Evolutionary conservation across 202 grass and related monocot genomes (phyloP).

Genomic region (Panicum hallii): DNA sequence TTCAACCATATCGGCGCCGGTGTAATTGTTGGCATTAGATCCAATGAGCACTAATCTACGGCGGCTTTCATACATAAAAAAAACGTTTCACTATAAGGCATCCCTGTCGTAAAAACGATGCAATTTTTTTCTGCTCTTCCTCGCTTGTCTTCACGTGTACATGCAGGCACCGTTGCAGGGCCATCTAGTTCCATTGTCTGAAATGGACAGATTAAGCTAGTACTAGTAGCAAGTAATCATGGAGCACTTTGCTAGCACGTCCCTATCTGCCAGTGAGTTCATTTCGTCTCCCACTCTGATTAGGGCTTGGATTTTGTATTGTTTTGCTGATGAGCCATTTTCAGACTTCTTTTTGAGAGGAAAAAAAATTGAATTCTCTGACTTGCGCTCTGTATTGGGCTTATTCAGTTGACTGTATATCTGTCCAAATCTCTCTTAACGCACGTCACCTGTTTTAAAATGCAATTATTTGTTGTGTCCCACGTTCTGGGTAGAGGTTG

Average conservation of each 20-base stretch:
- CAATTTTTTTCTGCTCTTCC: not conserved
- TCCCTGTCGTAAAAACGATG: not conserved
- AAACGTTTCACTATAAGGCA: not conserved
- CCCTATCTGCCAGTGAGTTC: not conserved
- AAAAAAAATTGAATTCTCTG: not conserved
- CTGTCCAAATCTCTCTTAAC: not conserved
- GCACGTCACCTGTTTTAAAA: constrained; percentile 34
- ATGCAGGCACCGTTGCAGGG: not conserved
- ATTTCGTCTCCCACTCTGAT: not conserved
- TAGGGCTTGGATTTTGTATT: not conserved
- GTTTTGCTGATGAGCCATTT: not conserved
- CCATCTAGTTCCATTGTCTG: not conserved
- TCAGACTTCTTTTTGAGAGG: not conserved
- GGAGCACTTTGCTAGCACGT: not conserved
- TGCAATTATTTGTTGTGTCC: not conserved
- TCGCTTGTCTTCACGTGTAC: not conserved
- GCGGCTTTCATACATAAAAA: not conserved
- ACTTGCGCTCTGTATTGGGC: not conserved
- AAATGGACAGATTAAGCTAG: not conserved
- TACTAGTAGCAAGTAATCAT: not conserved
- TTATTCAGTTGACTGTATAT: not conserved
- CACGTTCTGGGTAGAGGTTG: constrained; percentile 17
- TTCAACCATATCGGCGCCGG: not conserved
- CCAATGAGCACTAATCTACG: not conserved
- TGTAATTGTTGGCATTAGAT: not conserved